These are phyloP conservation scores for Phytophthora citrophthora DNA, from an alignment of 352 stramenopile genomes.

Conservation along the genomic window DNA sequence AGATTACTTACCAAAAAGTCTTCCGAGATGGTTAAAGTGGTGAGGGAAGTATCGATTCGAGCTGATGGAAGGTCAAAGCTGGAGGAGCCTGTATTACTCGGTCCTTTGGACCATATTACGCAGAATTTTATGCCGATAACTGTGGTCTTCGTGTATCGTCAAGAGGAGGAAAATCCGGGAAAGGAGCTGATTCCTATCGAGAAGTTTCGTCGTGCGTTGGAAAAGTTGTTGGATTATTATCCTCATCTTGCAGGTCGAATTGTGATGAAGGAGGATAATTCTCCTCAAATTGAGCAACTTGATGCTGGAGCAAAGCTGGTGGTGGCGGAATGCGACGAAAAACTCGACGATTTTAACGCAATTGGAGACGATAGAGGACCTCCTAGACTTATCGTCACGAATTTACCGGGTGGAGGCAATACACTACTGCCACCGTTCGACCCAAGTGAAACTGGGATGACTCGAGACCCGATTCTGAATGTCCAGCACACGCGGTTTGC, in stretches of 20 bases:
- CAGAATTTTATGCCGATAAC: slow-evolving; percentile 20
- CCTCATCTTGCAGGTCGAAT: slow-evolving; percentile 17
- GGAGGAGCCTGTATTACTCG: slow-evolving; percentile 18
- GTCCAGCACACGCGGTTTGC: slow-evolving; percentile 29
- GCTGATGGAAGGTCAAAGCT: slow-evolving; percentile 2
- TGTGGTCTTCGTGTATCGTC: slow-evolving; percentile 29
- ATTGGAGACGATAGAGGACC: slow-evolving; percentile 12
- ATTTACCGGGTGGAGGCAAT: slow-evolving; percentile 25
- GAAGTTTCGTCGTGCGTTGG: slow-evolving; percentile 2
- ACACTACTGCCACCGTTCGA: slow-evolving; percentile 25
- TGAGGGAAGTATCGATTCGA: slow-evolving; percentile 2
- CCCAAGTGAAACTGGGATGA: slow-evolving; percentile 7
- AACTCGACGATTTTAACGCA: slow-evolving; percentile 14
- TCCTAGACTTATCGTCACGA: slow-evolving; percentile 24
- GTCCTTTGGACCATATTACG: slow-evolving; percentile 26
- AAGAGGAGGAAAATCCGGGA: neutral
- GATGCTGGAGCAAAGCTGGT: slow-evolving; percentile 14
- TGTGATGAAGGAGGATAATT: slow-evolving; percentile 9
- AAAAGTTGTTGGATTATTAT: slow-evolving; percentile 20
- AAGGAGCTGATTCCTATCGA: slow-evolving; percentile 14
- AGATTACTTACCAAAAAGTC: neutral
- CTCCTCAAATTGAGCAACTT: slow-evolving; percentile 18
- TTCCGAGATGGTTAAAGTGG: neutral
- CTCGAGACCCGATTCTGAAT: slow-evolving; percentile 17
- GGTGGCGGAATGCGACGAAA: slow-evolving; percentile 4